A percentile compares a stretch with the other conserved stretches of the same genome.
Evolutionary conservation across 2,329 filamentous ascomycete genomes (phyloP).

Genomic region (Pseudopithomyces maydicus): DNA sequence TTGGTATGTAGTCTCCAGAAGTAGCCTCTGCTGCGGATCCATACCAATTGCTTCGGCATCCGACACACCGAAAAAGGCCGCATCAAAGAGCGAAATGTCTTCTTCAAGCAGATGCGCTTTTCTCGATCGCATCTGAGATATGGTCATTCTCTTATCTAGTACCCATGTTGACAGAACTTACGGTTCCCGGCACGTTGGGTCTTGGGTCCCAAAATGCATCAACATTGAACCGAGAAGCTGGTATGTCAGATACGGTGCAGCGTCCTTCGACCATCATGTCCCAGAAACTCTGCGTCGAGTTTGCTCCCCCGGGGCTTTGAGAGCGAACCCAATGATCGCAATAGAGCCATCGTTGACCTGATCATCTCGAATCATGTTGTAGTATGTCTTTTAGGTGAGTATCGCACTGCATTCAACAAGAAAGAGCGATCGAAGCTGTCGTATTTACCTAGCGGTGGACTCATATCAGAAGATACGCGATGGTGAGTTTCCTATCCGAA

Average conservation of each 20-base stretch:
- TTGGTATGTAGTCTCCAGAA: slow-evolving; percentile 33
- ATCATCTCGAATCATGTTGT: not conserved
- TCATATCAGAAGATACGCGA: no score
- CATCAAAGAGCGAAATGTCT: slow-evolving; percentile 25
- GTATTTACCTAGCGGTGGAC: no score
- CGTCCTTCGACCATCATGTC: slow-evolving; percentile 7
- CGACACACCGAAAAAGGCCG: slow-evolving; percentile 27
- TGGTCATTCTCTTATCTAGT: no score
- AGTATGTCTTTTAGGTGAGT: no score
- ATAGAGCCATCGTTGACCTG: not conserved
- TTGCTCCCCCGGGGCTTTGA: slow-evolving; percentile 12
- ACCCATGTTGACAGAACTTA: not conserved
- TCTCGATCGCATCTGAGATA: slow-evolving; percentile 6
- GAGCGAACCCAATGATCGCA: slow-evolving; percentile 15
- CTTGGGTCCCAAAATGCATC: not conserved
- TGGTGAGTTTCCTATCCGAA: no score
- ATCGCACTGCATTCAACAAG: no score
- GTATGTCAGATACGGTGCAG: slow-evolving; percentile 3
- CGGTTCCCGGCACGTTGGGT: not conserved
- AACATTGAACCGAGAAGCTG: not conserved
- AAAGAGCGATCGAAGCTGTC: no score
- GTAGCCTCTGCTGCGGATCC: slow-evolving; percentile 32
- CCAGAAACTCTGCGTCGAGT: slow-evolving; percentile 8
- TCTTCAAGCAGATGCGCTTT: slow-evolving; percentile 25
- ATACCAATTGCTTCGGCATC: slow-evolving; percentile 25